Percentiles rank a stretch among this genome's conserved stretches.
phyloP scores from a whole-genome alignment of 2,329 filamentous ascomycete genomes.

The Alternaria conjuncta region DNA sequence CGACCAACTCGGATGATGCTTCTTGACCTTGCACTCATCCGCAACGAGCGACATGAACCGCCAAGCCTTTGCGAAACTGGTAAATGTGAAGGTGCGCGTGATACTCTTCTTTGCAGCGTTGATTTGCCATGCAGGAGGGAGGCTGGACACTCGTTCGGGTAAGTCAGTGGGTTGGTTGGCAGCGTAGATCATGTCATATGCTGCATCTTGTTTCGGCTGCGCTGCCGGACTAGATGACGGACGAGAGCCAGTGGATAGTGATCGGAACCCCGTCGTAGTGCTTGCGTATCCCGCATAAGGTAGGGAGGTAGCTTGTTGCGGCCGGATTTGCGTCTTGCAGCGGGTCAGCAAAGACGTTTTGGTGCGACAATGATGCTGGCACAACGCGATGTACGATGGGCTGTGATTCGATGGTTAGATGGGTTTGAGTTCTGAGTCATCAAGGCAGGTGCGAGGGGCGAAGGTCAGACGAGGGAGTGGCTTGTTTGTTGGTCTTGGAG shows the following conservation, averaged over 20 bases:
- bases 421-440: constrained; percentile 34
- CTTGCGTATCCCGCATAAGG: not conserved
- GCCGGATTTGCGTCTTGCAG: not conserved
- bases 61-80: constrained; percentile 41
- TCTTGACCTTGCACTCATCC: constrained; percentile 41
- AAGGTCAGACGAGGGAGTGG: constrained; percentile 18
- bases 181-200: constrained; percentile 34
- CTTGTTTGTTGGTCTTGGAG: constrained; percentile 22
- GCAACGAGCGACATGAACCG: constrained; percentile 43
- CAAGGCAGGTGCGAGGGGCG: constrained; percentile 21
- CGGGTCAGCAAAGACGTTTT: constrained; percentile 10
- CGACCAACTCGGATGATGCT: constrained; percentile 44
- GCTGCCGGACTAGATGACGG: not conserved
- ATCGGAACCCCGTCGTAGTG: not conserved
- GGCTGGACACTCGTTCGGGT: constrained; percentile 27
- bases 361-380: constrained; percentile 12
- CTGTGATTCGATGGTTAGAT: constrained; percentile 27
- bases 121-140: constrained; percentile 35
- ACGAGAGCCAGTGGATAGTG: constrained; percentile 1
- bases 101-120: constrained; percentile 33
- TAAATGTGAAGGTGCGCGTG: constrained; percentile 36
- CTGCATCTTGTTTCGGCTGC: not conserved
- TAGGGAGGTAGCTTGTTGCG: not conserved
- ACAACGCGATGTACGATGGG: constrained; percentile 14
- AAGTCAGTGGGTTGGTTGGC: constrained; percentile 36